Conservation (phyloP, 1,139 yeast genomes). For the Blastobotrys petasosporus region DNA sequence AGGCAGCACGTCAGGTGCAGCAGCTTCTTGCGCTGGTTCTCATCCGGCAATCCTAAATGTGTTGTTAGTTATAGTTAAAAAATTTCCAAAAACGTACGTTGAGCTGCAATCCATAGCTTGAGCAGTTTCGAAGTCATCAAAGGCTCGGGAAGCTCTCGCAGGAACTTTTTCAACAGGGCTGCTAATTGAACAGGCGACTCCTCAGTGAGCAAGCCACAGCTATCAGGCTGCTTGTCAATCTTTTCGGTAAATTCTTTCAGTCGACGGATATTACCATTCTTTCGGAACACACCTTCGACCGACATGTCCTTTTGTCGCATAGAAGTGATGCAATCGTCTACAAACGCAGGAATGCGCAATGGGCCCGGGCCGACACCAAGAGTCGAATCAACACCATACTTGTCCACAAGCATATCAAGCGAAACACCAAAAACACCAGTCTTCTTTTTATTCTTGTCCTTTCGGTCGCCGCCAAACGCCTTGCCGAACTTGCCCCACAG, state of each 20-base stretch:
- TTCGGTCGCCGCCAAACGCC: conserved; percentile 33
- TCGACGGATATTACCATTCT: conserved; percentile 89
- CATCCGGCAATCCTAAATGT: conserved; percentile 36
- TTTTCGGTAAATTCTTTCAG: conserved; percentile 67
- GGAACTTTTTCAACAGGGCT: conserved; percentile 84
- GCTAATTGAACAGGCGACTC: conserved; percentile 93
- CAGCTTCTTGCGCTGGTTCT: conserved; percentile 46
- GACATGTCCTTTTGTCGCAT: conserved; percentile 92
- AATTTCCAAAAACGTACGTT: conserved; percentile 33
- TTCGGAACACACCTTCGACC: conserved; percentile 92
- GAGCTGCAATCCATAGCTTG: conserved; percentile 77
- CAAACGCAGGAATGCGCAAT: conserved; percentile 73
- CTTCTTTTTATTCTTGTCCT: conserved; percentile 33
- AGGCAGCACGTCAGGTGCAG: conserved; percentile 70
- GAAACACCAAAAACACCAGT: conserved; percentile 72
- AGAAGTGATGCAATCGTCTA: conserved; percentile 80
- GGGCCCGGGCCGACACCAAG: conserved; percentile 77
- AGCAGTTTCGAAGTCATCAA: conserved; percentile 71
- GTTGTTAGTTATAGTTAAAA: neutral
- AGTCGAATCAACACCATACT: conserved; percentile 81
- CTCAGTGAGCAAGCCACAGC: conserved; percentile 62
- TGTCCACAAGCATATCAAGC: conserved; percentile 60
- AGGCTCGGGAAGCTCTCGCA: conserved; percentile 91
- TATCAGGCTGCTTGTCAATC: conserved; percentile 69
- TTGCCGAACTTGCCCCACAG: conserved; percentile 70